Evolutionary conservation across 768 basidiomycete genomes (phyloP), one percentile per base, ranked within the genome.

Genomic region (Suillus luteus): DNA sequence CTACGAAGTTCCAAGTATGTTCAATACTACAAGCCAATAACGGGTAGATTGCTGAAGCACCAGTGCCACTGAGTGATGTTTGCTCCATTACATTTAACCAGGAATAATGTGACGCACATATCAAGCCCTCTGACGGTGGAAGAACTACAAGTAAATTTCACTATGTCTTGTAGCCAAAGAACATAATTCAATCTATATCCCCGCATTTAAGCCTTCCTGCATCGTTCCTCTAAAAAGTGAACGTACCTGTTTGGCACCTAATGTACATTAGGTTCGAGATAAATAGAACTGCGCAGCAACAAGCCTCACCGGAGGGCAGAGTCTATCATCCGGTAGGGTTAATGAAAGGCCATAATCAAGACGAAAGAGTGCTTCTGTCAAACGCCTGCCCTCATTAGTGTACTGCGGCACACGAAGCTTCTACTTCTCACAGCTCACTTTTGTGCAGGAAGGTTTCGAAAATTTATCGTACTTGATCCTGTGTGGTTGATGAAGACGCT

Each of bases 31-130:
- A 89, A 0, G 81, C 85, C 0, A 99, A 79, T 1, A 98, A 79
- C 0, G 96, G 90, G 67, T 97, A 99, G 62, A 99, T 93, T 0
- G 87, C 91, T 0, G 92, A 92, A 8, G 95, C 89, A 0, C 96
- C 96, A 9, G 95, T 96, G 24, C 96, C 96, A 44, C 94, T 93
- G 66, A 40, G 38, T 44, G 43, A n/a, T 31, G 22, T 31, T 15
- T 60, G 33, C 8, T 38, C 35, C 35, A 33, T 12, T 1, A 37
- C 38, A 54, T 15, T 35, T 2, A 6, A 54, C 6, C 14, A 61
- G 55, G 12, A 17, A 7, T 17, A 51, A 52, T 9, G 15, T 41
- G 8, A 58, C 87, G 59, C 72, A 95, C 95, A 96, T 84, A 68
- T 96, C 93, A 14, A 92, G 72, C 0, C 88, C 91, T 9, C 73